phyloP scores from a whole-genome alignment of 306 rosid species.

The Fagus sylvatica region DNA sequence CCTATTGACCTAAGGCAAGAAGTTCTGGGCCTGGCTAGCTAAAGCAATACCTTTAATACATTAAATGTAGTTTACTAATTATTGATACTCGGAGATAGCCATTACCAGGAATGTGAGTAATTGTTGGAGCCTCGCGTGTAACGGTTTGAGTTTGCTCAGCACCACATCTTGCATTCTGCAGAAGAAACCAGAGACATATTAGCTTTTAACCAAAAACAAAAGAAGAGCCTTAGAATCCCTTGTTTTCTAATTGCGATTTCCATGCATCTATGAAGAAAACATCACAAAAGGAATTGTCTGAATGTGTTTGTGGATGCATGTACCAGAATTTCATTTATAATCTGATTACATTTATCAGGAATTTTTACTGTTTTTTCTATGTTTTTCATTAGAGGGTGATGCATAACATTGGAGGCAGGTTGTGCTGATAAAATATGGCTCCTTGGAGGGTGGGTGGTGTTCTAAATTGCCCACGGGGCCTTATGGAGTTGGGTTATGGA shows the following conservation, averaged over 20 bases:
- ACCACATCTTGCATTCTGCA: conserved; percentile 78
- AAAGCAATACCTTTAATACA: background rate
- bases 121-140: conserved; percentile 87
- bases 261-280: background rate
- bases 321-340: background rate
- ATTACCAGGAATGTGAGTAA: conserved; percentile 89
- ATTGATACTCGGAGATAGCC: background rate
- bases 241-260: background rate
- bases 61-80: background rate
- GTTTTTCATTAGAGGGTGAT: background rate
- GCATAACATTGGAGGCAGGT: background rate
- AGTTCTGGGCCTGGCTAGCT: background rate
- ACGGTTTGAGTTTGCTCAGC: conserved; percentile 96
- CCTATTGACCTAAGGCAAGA: background rate
- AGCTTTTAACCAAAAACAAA: background rate
- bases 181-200: background rate
- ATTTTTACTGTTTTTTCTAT: background rate
- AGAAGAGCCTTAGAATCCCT: background rate
- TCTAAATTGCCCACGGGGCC: too few relatives aligned
- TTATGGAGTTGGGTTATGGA: too few relatives aligned
- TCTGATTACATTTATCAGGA: background rate
- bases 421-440: too few relatives aligned
- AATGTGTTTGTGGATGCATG: background rate
- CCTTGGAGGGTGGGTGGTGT: too few relatives aligned
- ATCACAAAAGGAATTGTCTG: background rate